Conservation (phyloP, 139 green algal species). For the Chlorella sp. region DNA sequence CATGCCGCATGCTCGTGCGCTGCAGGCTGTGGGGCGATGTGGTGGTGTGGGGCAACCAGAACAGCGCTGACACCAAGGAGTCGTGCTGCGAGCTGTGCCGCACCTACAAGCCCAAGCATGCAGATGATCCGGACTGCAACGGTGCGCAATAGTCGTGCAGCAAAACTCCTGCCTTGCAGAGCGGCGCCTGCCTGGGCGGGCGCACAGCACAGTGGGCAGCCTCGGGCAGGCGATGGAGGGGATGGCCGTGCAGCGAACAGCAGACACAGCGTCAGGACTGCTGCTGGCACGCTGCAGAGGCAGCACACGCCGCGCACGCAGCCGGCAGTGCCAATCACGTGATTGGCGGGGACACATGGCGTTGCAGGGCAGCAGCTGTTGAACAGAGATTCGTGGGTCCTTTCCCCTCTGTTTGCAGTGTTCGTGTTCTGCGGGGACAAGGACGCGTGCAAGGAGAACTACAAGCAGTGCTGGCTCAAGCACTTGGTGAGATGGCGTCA, state of each 20-base stretch:
- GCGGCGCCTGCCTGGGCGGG: neutral
- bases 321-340: too few relatives aligned
- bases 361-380: too few relatives aligned
- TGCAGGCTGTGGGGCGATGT: slow-evolving; percentile 75
- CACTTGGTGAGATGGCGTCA: slow-evolving; percentile 52
- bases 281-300: neutral
- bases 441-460: slow-evolving; percentile 41
- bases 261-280: neutral
- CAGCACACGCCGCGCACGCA: too few relatives aligned
- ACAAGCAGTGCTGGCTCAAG: slow-evolving; percentile 84
- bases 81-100: slow-evolving; percentile 61
- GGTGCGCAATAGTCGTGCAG: slow-evolving; percentile 23
- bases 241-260: too few relatives aligned
- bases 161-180: neutral
- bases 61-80: slow-evolving; percentile 34
- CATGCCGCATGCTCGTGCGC: neutral
- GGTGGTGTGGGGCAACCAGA: slow-evolving; percentile 51
- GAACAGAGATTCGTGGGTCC: too few relatives aligned
- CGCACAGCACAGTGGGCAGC: too few relatives aligned
- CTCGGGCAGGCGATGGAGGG: too few relatives aligned
- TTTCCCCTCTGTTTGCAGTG: too few relatives aligned
- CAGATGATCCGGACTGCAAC: slow-evolving; percentile 60
- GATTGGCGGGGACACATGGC: too few relatives aligned
- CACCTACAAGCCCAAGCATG: slow-evolving; percentile 27
- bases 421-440: slow-evolving; percentile 78